Conservation (phyloP, 2,329 filamentous ascomycete genomes). For the Pseudopyrenochaeta lycopersici region DNA sequence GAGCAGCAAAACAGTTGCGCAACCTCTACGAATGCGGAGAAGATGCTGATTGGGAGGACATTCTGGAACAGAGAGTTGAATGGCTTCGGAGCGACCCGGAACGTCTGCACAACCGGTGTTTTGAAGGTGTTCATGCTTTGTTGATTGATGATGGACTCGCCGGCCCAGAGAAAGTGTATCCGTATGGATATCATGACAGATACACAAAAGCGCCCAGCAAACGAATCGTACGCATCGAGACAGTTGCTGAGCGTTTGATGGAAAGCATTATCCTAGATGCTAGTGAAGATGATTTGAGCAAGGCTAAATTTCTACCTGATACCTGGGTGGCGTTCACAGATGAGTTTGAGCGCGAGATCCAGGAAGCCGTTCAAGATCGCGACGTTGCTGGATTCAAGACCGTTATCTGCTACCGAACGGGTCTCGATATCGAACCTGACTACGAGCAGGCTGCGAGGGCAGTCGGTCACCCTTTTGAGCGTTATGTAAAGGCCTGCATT, state of each 20-base stretch:
- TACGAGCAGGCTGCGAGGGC: conserved; percentile 49
- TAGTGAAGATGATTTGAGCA: conserved; percentile 44
- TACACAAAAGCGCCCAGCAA: conserved; percentile 72
- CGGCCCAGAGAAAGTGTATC: conserved; percentile 63
- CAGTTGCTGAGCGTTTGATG: conserved; percentile 70
- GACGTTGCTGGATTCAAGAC: conserved; percentile 84
- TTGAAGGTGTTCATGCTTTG: conserved; percentile 76
- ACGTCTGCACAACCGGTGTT: conserved; percentile 69
- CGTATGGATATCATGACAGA: conserved; percentile 66
- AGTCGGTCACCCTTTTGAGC: conserved; percentile 50
- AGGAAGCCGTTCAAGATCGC: conserved; percentile 67
- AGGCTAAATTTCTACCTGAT: conserved; percentile 43
- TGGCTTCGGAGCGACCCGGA: conserved; percentile 58
- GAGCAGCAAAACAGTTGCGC: conserved; percentile 74
- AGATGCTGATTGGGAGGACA: conserved; percentile 67
- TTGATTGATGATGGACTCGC: conserved; percentile 81
- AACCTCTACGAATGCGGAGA: conserved; percentile 66
- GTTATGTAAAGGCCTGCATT: conserved; percentile 52
- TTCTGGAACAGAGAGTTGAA: conserved; percentile 60
- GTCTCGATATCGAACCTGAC: conserved; percentile 64
- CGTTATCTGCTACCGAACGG: conserved; percentile 82
- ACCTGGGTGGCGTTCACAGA: conserved; percentile 57
- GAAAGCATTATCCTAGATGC: conserved; percentile 58
- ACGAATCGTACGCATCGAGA: conserved; percentile 81
- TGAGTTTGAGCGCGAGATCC: conserved; percentile 64